These are phyloP conservation scores for Penstemon eatonii DNA, from an alignment of 257 asterid genomes.

Conservation along the genomic window DNA sequence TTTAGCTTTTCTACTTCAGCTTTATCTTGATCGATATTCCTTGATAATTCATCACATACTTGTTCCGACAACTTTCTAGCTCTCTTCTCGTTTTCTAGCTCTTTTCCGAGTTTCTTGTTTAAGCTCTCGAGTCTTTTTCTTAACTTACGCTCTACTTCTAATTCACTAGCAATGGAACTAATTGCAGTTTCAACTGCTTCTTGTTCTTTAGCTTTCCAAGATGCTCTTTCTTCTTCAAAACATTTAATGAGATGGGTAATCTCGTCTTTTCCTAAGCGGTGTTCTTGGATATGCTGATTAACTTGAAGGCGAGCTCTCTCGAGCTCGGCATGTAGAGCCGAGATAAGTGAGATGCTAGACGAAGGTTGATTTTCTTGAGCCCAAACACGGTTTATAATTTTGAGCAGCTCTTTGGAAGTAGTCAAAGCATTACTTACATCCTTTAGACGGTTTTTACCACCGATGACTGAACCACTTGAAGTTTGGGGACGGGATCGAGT, in stretches of 20 bases:
- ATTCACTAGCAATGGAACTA: slow-evolving; percentile 55
- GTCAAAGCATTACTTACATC: slow-evolving; percentile 83
- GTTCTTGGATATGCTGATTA: slow-evolving; percentile 80
- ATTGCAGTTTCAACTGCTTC: slow-evolving; percentile 65
- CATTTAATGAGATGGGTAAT: slow-evolving; percentile 66
- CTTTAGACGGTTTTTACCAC: slow-evolving; percentile 57
- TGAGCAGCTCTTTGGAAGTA: slow-evolving; percentile 90
- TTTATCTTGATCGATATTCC: slow-evolving; percentile 57
- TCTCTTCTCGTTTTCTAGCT: slow-evolving; percentile 72
- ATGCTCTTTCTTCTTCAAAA: slow-evolving; percentile 80
- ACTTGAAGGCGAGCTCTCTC: slow-evolving; percentile 94
- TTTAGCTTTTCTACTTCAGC: background rate
- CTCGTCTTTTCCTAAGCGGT: slow-evolving; percentile 55
- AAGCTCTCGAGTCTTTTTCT: slow-evolving; percentile 73
- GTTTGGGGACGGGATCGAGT: slow-evolving; percentile 69
- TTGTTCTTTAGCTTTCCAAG: slow-evolving; percentile 70
- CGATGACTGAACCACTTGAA: slow-evolving; percentile 52
- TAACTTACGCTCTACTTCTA: slow-evolving; percentile 72
- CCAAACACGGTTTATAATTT: slow-evolving; percentile 84
- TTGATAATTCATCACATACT: slow-evolving; percentile 64
- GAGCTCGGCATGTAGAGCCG: slow-evolving; percentile 93
- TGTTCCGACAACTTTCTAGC: slow-evolving; percentile 71
- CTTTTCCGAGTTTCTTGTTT: slow-evolving; percentile 79
- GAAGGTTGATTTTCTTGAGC: slow-evolving; percentile 77
- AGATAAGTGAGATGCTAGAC: slow-evolving; percentile 76